Evolutionary conservation across 2,329 filamentous ascomycete species (phyloP).

Genomic region (Talaromyces atroroseus): DNA sequence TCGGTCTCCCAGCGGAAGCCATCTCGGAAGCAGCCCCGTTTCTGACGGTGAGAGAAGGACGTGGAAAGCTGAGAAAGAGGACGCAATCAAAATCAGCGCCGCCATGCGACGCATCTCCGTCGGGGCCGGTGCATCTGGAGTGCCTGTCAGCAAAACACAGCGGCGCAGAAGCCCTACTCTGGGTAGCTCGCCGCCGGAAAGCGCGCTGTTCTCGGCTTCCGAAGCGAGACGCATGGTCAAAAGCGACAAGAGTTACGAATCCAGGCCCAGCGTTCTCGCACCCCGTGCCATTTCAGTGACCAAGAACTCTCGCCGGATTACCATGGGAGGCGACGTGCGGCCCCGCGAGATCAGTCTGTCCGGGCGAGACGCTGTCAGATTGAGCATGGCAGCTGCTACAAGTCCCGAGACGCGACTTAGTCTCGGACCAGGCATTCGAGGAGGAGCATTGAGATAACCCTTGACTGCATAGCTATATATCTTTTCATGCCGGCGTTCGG

Average conservation of each 20-base stretch:
- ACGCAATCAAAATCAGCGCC: slow-evolving; percentile 50
- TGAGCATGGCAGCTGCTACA: slow-evolving; percentile 35
- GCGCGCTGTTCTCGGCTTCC: slow-evolving; percentile 58
- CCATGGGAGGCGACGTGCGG: slow-evolving; percentile 39
- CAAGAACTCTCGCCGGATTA: slow-evolving; percentile 45
- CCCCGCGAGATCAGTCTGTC: slow-evolving; percentile 34
- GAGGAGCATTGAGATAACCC: slow-evolving; percentile 12
- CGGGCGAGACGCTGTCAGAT: slow-evolving; percentile 34
- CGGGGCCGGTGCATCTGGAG: slow-evolving; percentile 33
- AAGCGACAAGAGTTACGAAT: slow-evolving; percentile 53
- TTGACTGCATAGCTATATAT: not conserved
- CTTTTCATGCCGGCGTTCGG: slow-evolving; percentile 3
- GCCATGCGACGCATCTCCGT: slow-evolving; percentile 53
- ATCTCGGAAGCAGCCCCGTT: slow-evolving; percentile 26
- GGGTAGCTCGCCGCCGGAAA: slow-evolving; percentile 48
- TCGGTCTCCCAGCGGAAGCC: slow-evolving; percentile 35
- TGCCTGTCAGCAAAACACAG: slow-evolving; percentile 40
- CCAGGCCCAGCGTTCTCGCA: slow-evolving; percentile 54
- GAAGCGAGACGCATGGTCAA: slow-evolving; percentile 64
- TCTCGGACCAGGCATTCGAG: slow-evolving; percentile 23
- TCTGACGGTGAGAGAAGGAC: slow-evolving; percentile 46
- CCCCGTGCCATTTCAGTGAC: slow-evolving; percentile 56
- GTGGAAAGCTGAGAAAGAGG: slow-evolving; percentile 44
- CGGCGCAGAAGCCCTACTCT: slow-evolving; percentile 54
- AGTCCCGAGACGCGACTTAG: slow-evolving; percentile 28